Evolutionary conservation across 148 eudicot genomes (phyloP).

Genomic region (Vaccinium vitisidaea): DNA sequence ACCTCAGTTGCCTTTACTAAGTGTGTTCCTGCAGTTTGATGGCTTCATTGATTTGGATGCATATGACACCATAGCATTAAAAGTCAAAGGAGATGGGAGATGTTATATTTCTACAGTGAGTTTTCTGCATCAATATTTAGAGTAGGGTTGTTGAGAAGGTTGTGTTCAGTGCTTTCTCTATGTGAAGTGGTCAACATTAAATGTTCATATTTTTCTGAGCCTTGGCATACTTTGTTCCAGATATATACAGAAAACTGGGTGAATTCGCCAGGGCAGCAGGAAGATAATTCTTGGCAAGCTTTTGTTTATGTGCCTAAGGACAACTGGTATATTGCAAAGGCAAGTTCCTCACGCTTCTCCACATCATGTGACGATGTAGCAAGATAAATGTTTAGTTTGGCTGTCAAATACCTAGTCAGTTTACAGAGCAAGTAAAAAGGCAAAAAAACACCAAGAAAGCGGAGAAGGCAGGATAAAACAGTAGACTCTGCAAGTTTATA

Average conservation of each 20-base stretch:
- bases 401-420: not conserved
- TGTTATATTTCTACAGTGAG: conserved; percentile 96
- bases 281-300: conserved; percentile 99
- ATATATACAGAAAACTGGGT: conserved; percentile 99
- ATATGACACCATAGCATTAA: conserved; percentile 81
- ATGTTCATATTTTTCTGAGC: not conserved
- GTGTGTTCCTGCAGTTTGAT: conserved; percentile 61
- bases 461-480: not conserved
- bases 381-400: not conserved
- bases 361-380: not conserved
- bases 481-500: not conserved
- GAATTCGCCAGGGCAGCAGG: conserved; percentile 92
- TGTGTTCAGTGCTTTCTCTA: not conserved
- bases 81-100: conserved; percentile 93
- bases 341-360: conserved; percentile 30
- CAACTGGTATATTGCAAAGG: conserved; percentile 94
- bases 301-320: conserved; percentile 85
- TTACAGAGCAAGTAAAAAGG: not conserved
- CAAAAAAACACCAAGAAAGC: not conserved
- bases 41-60: conserved; percentile 96
- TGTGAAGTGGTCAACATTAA: not conserved
- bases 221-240: conserved; percentile 37
- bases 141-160: not conserved
- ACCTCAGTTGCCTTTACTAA: not conserved
- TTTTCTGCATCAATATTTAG: not conserved